These are phyloP conservation scores for Chromera velia DNA, from an alignment of 73 alveolate species.

Conservation along the genomic window DNA sequence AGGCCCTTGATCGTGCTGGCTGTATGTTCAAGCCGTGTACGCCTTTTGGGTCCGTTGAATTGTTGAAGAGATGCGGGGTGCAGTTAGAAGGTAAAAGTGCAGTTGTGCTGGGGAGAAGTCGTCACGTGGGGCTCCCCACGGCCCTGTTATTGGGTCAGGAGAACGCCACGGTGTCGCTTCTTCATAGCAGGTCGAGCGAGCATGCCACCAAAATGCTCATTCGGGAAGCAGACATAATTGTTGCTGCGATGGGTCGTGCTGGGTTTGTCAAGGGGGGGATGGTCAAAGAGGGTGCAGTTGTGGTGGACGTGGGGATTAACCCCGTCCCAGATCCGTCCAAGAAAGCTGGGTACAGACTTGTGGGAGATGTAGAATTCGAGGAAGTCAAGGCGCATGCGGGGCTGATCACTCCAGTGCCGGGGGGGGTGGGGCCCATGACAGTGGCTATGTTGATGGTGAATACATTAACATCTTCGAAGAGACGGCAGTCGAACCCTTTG, in stretches of 20 bases:
- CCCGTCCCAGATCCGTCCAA: constrained; percentile 18
- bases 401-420: constrained; percentile 76
- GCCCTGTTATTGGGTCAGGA: constrained; percentile 39
- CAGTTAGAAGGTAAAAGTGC: constrained; percentile 49
- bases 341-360: constrained; percentile 18
- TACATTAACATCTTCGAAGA: constrained; percentile 37
- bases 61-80: constrained; percentile 19
- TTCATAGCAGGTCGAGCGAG: constrained; percentile 53
- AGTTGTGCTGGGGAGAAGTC: constrained; percentile 55
- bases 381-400: constrained; percentile 21
- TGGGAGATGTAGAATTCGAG: constrained; percentile 36
- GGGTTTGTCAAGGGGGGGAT: constrained; percentile 42
- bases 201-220: constrained; percentile 33
- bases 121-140: constrained; percentile 69
- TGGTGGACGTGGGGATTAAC: constrained; percentile 67
- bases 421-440: constrained; percentile 82
- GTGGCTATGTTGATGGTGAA: constrained; percentile 74
- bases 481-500: no score
- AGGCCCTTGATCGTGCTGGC: no score
- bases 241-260: constrained; percentile 61
- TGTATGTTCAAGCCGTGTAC: constrained; percentile 42
- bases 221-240: constrained; percentile 48
- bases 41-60: constrained; percentile 32
- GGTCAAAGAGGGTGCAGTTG: constrained; percentile 53
- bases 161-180: constrained; percentile 56